Base-by-base conservation (phyloP, 176 grass and related monocot species). In the Hyparrhenia diplandra region DNA sequence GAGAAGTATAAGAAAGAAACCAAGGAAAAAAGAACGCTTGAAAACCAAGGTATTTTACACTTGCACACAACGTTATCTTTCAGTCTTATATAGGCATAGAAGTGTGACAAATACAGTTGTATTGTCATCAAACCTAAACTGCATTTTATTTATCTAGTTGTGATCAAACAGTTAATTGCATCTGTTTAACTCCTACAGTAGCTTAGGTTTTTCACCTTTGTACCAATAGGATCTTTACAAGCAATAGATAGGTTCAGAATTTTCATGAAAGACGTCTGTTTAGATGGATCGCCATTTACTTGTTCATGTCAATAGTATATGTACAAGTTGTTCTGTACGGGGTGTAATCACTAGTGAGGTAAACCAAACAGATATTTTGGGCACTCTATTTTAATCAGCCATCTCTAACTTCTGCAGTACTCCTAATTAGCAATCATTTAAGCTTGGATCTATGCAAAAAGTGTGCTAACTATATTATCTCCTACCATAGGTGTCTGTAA, bases 1-100 rank as follows among this genome's bases (percentile, higher is more conserved):
- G 90, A 95, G 76, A 92, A 88, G 57, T 98, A 92, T 74, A 95
- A 93, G 68, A 92, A 88, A 80, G 88, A 93, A 13, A 78, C 79
- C 31, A 90, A 77, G n/a, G 59, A 79, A 70, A 73, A 98, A 93
- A 61, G 92, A 98, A 68, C 84, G 88, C 51, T 40, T 84, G 43
- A 98, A 98, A 90, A 89, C 74, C 25, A 98, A 98, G 92, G 92
- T 98, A 24, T 82, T 54, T 64, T 57, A 24, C 1, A 39, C 72
- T 29, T 69, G 35, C 71, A 2, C n/a, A n/a, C n/a, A 73, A 36
- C 49, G 8, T 36, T 23, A 51, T 60, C 9, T 67, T 14, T 66
- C 11, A 36, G 8, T 34, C 8, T 1, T 13, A 17, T n/a, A n/a
- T 51, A 5, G 46, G 29, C 13, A 34, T 67, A 12, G 6, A 67